Base-by-base conservation (phyloP, 2,329 filamentous ascomycete species). In the Nectriaceae sp. region DNA sequence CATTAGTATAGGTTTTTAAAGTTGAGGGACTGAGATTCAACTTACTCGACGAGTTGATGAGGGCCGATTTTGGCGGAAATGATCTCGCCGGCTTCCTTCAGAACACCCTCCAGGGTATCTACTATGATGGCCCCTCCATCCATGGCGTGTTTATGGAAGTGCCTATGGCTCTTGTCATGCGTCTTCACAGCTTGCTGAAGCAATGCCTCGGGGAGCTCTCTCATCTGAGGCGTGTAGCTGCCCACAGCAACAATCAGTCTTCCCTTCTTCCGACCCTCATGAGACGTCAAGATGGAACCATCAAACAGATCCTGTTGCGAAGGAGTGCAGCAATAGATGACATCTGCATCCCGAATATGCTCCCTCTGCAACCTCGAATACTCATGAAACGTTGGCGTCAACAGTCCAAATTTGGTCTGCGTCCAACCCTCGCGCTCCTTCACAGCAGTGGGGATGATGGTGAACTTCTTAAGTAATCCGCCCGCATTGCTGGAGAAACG, bases 291-390 rank as follows among this genome's bases (percentile, higher is more conserved):
- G 52, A 89, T 84, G 11, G 78, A 67, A 10, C 74, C 76, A 43
- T 92, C 88, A 63, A 97, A 97, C 1, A 97, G 73, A 1, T 89
- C 88, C 26, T 80, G 75, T 0, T 77, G 80, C 1, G 85, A 87
- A 0, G 92, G 90, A 2, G 91, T 96, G 56, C 90, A 96, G 71
- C 90, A 93, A 71, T 96, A 94, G 31, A 97, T 88, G 10, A 89
- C 87, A 60, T 94, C 89, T 0, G 89, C 83, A 8, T 81, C 82
- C 31, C 83, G 75, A 42, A 97, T 75, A 42, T 90, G 82, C 31
- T 87, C 81, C 60, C 87, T 86, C 29, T 91, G 70, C 18, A 94
- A 73, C 1, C 89, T 70, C 6, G 75, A 68, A 61, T 78, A 84
- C 60, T 84, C 92, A 47, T 80, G 83, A 56, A 93, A 93, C 2